These are phyloP conservation scores for Lasiodiplodia sp. DNA, from an alignment of 2,329 filamentous ascomycete species.

Conservation along the genomic window DNA sequence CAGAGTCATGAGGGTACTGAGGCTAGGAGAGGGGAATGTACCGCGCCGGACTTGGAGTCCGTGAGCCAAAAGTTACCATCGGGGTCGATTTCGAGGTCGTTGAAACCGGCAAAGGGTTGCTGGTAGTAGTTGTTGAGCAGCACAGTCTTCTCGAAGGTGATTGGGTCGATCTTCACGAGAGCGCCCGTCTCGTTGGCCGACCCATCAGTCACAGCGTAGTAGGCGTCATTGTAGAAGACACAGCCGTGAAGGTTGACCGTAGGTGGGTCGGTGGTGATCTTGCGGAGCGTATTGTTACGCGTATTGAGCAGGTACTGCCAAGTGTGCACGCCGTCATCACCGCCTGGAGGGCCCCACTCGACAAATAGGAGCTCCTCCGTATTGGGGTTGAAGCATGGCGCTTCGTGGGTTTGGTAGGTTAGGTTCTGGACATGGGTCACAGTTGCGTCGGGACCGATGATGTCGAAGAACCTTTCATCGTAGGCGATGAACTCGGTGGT, in stretches of 20 bases:
- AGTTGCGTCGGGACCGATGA: slow-evolving; percentile 32
- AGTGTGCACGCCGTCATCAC: slow-evolving; percentile 31
- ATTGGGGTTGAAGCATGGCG: slow-evolving; percentile 31
- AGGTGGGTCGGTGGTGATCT: slow-evolving; percentile 32
- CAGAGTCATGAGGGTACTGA: not conserved
- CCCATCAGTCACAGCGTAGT: slow-evolving; percentile 33
- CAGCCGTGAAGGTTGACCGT: slow-evolving; percentile 32
- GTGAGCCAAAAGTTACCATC: slow-evolving; percentile 33
- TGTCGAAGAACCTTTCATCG: slow-evolving; percentile 33
- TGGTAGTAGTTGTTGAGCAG: slow-evolving; percentile 32
- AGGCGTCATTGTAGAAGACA: slow-evolving; percentile 25
- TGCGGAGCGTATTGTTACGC: slow-evolving; percentile 24
- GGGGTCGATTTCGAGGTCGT: slow-evolving; percentile 32
- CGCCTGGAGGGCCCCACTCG: slow-evolving; percentile 33
- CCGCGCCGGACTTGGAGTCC: slow-evolving; percentile 32
- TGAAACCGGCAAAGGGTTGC: slow-evolving; percentile 32
- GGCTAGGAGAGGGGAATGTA: slow-evolving; percentile 1
- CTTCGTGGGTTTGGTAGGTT: slow-evolving; percentile 33
- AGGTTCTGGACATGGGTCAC: slow-evolving; percentile 32
- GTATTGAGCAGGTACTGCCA: slow-evolving; percentile 33
- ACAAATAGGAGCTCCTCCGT: slow-evolving; percentile 32
- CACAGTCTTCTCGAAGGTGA: slow-evolving; percentile 25
- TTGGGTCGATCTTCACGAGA: slow-evolving; percentile 31
- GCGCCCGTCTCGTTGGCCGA: slow-evolving; percentile 26
- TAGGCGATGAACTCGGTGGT: slow-evolving; percentile 34